Conservation (phyloP, 2,329 filamentous ascomycete genomes). For the Fusarium duplospermum region DNA sequence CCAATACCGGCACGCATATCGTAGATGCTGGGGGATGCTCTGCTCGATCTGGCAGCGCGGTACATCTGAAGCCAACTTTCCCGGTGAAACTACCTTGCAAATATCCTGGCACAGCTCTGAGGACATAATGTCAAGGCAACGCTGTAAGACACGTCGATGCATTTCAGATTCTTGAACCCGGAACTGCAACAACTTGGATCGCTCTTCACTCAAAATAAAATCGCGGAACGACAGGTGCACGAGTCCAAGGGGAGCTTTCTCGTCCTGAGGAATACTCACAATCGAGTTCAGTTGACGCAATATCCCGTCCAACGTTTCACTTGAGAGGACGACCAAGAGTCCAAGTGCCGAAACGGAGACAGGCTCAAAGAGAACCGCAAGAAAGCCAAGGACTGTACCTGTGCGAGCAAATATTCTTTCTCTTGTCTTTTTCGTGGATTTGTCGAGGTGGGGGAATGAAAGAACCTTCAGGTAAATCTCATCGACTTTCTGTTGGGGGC, state of each 20-base stretch:
- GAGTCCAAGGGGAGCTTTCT: neutral
- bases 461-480: slow-evolving; percentile 17
- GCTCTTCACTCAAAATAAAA: neutral
- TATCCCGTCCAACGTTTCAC: neutral
- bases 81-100: neutral
- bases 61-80: neutral
- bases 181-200: neutral
- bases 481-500: slow-evolving; percentile 5
- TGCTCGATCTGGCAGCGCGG: neutral
- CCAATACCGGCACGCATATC: slow-evolving; percentile 14
- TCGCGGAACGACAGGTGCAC: slow-evolving; percentile 18
- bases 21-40: neutral
- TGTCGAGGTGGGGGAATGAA: neutral
- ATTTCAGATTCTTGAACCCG: neutral
- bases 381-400: neutral
- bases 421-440: neutral
- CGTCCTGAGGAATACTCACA: neutral
- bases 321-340: neutral
- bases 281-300: slow-evolving; percentile 4
- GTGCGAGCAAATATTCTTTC: neutral
- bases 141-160: neutral
- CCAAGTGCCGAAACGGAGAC: neutral
- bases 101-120: slow-evolving; percentile 4
- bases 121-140: slow-evolving; percentile 5
- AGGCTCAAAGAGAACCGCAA: slow-evolving; percentile 1